Conservation (phyloP, 208 protist genomes). For the Crithidia thermophila region DNA sequence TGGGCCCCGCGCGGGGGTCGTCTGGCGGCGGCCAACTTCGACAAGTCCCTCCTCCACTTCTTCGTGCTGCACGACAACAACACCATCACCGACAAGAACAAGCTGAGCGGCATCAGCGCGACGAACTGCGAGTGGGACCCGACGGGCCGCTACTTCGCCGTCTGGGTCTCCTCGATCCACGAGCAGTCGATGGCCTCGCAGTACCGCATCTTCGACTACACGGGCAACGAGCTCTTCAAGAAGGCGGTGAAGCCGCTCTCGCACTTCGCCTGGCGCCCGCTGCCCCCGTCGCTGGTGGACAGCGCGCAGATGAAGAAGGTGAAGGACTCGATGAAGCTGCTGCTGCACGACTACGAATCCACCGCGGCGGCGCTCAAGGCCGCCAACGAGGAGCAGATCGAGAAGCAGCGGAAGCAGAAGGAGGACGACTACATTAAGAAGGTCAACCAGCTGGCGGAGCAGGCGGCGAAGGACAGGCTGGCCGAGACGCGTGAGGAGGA, state of each 20-base stretch:
- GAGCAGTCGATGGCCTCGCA: constrained; percentile 54
- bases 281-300: constrained; percentile 68
- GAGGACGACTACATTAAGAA: constrained; percentile 77
- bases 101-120: constrained; percentile 48
- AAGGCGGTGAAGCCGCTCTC: constrained; percentile 73
- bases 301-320: constrained; percentile 60
- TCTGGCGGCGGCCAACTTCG: constrained; percentile 77
- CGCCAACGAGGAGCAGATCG: constrained; percentile 40
- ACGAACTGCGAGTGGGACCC: constrained; percentile 92
- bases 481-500: constrained; percentile 60
- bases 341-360: constrained; percentile 73
- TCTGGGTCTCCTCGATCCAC: constrained; percentile 79
- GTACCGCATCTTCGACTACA: constrained; percentile 88
- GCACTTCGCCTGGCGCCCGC: constrained; percentile 91
- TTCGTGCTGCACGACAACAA: constrained; percentile 77
- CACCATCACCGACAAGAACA: constrained; percentile 63
- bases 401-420: constrained; percentile 52
- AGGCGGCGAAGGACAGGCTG: constrained; percentile 53
- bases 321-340: constrained; percentile 51
- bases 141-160: constrained; percentile 88
- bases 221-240: constrained; percentile 69
- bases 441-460: constrained; percentile 70
- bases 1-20: constrained; percentile 78
- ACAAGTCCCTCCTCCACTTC: constrained; percentile 88
- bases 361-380: constrained; percentile 45